Evolutionary conservation across 1,139 yeast species (phyloP).

Genomic region (Zygoascus meyerae): DNA sequence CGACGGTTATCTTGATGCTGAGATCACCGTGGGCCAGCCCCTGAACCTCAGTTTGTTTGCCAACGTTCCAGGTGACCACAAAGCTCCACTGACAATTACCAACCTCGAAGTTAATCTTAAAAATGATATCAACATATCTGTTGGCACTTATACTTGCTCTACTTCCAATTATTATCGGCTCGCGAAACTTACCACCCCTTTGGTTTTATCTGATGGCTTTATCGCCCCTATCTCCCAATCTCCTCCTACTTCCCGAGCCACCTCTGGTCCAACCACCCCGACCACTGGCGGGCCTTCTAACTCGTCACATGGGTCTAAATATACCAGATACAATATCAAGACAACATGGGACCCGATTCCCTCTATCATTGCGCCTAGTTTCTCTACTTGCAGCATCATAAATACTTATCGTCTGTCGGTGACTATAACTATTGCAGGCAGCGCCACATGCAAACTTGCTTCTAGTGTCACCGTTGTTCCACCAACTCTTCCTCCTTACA

Average conservation of each 20-base stretch:
- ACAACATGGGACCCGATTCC: neutral
- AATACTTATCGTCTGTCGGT: slow-evolving; percentile 6
- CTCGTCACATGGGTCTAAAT: no score
- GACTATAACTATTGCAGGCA: slow-evolving; percentile 3
- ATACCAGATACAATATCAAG: neutral
- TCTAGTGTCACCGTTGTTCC: slow-evolving; percentile 5
- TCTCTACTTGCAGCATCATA: slow-evolving; percentile 6
- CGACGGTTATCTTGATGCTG: slow-evolving; percentile 5
- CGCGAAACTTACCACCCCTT: neutral
- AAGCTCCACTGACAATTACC: neutral
- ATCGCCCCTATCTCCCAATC: neutral
- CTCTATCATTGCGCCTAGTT: slow-evolving; percentile 1
- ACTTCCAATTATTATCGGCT: slow-evolving; percentile 8
- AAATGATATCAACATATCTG: slow-evolving; percentile 8
- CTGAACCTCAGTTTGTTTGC: neutral
- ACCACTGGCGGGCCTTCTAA: no score
- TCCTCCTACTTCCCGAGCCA: neutral
- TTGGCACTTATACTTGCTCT: slow-evolving; percentile 2
- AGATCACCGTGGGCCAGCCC: slow-evolving; percentile 3
- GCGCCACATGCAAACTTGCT: slow-evolving; percentile 4
- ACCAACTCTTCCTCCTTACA: slow-evolving; percentile 8
- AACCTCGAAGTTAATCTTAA: slow-evolving; percentile 3
- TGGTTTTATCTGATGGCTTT: neutral
- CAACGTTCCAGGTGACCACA: neutral
- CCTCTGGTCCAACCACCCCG: no score